These are phyloP conservation scores for Aphanomyces euteiches DNA, from an alignment of 352 stramenopile species.

Conservation along the genomic window DNA sequence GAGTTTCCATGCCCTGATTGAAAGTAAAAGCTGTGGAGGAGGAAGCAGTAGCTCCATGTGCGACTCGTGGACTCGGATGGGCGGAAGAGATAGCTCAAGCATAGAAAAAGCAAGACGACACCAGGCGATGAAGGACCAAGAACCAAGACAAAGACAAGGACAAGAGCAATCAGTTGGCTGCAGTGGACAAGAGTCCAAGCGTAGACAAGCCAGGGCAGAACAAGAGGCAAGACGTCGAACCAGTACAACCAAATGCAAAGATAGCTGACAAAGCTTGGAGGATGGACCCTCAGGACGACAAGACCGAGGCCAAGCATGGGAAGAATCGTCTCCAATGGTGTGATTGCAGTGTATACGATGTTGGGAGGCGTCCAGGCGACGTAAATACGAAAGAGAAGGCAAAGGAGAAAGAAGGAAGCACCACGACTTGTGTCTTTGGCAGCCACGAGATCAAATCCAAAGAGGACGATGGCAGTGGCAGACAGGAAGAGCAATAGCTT, in stretches of 20 bases:
- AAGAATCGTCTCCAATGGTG: not conserved
- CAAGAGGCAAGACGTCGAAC: conserved; percentile 4
- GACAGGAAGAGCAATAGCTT: conserved; percentile 69
- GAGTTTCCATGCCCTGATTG: conserved; percentile 82
- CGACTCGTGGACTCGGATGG: not conserved
- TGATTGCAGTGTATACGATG: conserved; percentile 16
- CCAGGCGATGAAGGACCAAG: conserved; percentile 62
- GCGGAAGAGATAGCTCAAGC: not conserved
- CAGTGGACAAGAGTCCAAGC: not conserved
- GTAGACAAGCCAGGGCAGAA: conserved; percentile 20
- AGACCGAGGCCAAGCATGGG: not conserved
- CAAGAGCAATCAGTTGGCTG: conserved; percentile 22
- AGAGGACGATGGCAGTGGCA: not conserved
- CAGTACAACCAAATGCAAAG: conserved; percentile 23
- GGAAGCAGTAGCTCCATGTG: conserved; percentile 16
- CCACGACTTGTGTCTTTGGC: not conserved
- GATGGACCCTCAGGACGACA: not conserved
- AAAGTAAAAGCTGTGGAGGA: conserved; percentile 50
- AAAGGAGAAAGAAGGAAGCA: conserved; percentile 2
- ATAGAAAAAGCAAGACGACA: conserved; percentile 34
- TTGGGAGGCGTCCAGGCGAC: not conserved
- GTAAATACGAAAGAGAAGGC: conserved; percentile 14
- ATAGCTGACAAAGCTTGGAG: conserved; percentile 12
- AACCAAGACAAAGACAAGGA: conserved; percentile 53
- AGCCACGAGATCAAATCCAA: conserved; percentile 9